These are phyloP conservation scores for Leishmania turanica DNA, from an alignment of 208 protist genomes.

Conservation along the genomic window DNA sequence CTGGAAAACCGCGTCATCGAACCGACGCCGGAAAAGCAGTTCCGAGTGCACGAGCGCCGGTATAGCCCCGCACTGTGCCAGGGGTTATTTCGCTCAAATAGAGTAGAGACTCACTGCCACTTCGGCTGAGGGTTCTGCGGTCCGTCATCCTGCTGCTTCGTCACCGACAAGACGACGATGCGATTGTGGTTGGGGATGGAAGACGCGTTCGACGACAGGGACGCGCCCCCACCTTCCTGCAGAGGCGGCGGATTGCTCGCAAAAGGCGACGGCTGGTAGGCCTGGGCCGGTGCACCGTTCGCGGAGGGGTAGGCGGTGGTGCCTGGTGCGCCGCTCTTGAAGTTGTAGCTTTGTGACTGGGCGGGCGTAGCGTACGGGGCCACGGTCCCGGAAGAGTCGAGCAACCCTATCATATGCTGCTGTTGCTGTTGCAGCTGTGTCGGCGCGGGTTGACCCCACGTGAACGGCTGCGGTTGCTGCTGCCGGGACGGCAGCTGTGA, in stretches of 20 bases:
- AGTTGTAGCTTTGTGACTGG: neutral
- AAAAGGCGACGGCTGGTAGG: slow-evolving; percentile 3
- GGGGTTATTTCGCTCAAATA: no score
- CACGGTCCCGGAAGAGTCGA: neutral
- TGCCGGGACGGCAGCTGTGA: slow-evolving; percentile 5
- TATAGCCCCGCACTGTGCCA: neutral
- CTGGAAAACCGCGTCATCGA: neutral
- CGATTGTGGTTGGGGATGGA: slow-evolving; percentile 11
- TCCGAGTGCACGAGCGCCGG: neutral
- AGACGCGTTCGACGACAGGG: neutral
- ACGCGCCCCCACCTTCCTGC: neutral
- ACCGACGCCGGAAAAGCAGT: neutral
- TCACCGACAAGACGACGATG: slow-evolving; percentile 16
- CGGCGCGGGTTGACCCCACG: slow-evolving; percentile 3
- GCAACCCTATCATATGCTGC: neutral
- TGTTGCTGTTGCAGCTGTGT: slow-evolving; percentile 7
- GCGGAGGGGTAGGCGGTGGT: neutral
- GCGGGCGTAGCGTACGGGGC: neutral
- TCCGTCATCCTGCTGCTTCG: neutral
- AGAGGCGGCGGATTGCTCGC: neutral
- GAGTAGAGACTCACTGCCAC: neutral
- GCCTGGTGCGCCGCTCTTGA: neutral
- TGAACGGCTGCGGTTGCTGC: slow-evolving; percentile 14
- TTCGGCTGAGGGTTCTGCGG: neutral
- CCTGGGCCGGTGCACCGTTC: neutral